Evolutionary conservation across 129 eudicot genomes (phyloP).

Genomic region (Silybum marianum): DNA sequence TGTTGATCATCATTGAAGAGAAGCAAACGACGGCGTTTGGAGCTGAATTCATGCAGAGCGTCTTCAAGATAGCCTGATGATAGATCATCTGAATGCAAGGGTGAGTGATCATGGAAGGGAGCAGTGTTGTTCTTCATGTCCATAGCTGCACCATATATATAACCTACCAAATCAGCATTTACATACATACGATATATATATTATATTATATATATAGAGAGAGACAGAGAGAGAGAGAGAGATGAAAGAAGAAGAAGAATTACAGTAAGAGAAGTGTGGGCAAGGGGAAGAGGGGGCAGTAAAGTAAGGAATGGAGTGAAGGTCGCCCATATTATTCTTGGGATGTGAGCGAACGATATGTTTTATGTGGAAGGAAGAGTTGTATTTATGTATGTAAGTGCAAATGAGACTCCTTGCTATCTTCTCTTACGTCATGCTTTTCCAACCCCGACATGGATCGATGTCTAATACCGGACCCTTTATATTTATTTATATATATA

Average conservation of each 20-base stretch:
- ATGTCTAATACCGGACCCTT: no score
- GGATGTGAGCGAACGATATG: slow-evolving; percentile 1
- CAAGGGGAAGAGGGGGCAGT: background rate
- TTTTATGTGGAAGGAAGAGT: background rate
- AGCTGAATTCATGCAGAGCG: background rate
- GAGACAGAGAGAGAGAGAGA: background rate
- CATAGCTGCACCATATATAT: slow-evolving; percentile 15
- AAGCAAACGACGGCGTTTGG: slow-evolving; percentile 18
- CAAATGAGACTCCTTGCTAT: background rate
- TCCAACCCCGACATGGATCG: background rate
- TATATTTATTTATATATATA: no score
- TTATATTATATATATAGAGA: background rate
- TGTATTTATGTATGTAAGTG: background rate
- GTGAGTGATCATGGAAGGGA: background rate
- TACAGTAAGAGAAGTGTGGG: background rate
- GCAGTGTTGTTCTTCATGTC: background rate
- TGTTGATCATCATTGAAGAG: slow-evolving; percentile 2
- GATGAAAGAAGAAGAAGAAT: background rate
- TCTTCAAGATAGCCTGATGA: slow-evolving; percentile 25
- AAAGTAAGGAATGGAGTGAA: background rate
- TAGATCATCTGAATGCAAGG: background rate
- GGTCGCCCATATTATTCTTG: background rate
- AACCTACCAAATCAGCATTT: background rate
- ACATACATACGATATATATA: background rate
- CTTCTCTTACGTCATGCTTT: background rate